phyloP scores from a whole-genome alignment of 2,329 filamentous ascomycete genomes.

The Paecilomyces sp. region DNA sequence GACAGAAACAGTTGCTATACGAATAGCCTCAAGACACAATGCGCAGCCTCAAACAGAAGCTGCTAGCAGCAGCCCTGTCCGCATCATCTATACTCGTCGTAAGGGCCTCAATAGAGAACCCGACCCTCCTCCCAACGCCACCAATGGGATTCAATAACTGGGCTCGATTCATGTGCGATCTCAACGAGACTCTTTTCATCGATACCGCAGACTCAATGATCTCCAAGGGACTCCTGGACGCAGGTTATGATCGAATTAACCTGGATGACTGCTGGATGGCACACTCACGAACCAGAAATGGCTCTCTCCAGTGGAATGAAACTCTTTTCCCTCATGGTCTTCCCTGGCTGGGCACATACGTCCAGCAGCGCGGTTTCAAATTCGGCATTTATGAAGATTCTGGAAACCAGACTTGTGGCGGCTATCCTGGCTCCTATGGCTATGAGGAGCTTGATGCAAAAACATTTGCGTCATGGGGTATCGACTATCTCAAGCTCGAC shows the following conservation, averaged over 20 bases:
- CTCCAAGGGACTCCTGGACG: slow-evolving; percentile 32
- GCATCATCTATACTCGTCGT: not conserved
- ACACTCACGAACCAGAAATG: slow-evolving; percentile 25
- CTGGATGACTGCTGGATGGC: slow-evolving; percentile 43
- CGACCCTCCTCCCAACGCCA: slow-evolving; percentile 27
- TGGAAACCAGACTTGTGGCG: slow-evolving; percentile 38
- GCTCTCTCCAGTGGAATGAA: slow-evolving; percentile 36
- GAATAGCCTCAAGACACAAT: not conserved
- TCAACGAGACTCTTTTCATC: slow-evolving; percentile 44
- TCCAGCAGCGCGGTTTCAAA: slow-evolving; percentile 33
- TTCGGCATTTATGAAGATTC: slow-evolving; percentile 43
- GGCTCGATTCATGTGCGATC: slow-evolving; percentile 41
- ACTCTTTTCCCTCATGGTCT: slow-evolving; percentile 38
- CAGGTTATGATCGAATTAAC: slow-evolving; percentile 35
- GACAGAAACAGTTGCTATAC: not conserved
- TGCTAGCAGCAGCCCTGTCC: not conserved
- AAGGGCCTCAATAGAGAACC: slow-evolving; percentile 11
- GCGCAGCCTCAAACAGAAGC: not conserved
- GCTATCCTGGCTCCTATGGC: slow-evolving; percentile 35
- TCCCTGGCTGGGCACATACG: slow-evolving; percentile 33
- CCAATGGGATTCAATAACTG: slow-evolving; percentile 51
- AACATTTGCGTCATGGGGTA: slow-evolving; percentile 30
- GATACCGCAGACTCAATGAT: slow-evolving; percentile 42
- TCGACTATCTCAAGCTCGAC: slow-evolving; percentile 46
- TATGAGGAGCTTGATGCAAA: slow-evolving; percentile 37